A percentile compares a stretch with the other conserved stretches of the same genome.
These are phyloP conservation scores for Ochromonadaceae sp. DNA, from an alignment of 352 stramenopile genomes.

Conservation along the genomic window DNA sequence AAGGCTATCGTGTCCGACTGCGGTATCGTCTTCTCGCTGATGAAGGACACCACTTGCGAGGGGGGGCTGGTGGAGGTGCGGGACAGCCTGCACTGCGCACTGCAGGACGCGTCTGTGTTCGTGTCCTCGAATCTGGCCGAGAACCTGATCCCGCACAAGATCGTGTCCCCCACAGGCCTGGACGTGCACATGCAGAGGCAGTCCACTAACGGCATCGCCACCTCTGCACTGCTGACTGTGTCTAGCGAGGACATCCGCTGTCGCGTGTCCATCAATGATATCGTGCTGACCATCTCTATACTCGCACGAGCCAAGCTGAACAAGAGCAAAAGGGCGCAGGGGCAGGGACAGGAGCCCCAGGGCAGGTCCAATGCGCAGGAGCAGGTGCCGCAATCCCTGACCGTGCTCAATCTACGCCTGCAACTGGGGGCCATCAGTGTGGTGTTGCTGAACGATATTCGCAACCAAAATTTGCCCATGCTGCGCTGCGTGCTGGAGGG, in stretches of 20 bases:
- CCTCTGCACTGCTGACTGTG: not conserved
- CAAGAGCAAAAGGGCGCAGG: not conserved
- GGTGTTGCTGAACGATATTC: slow-evolving; percentile 11
- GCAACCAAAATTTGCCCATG: not conserved
- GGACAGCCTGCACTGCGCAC: not conserved
- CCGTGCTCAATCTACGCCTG: not conserved
- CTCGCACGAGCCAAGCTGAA: not conserved
- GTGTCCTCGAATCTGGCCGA: not conserved
- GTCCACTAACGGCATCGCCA: no score
- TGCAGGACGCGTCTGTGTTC: not conserved
- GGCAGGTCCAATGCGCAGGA: not conserved
- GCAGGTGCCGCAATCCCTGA: not conserved
- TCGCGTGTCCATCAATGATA: not conserved
- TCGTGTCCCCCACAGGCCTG: not conserved
- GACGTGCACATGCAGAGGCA: not conserved
- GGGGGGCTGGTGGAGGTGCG: not conserved
- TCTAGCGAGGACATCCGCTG: not conserved
- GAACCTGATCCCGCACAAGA: not conserved
- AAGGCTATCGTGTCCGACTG: not conserved
- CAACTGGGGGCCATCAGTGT: not conserved
- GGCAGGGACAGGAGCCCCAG: no score
- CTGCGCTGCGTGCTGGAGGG: not conserved
- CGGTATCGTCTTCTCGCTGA: not conserved
- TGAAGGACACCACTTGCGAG: not conserved
- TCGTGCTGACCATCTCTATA: not conserved